Evolutionary conservation across 2,329 filamentous ascomycete species (phyloP).

Genomic region (Fusarium graminum): DNA sequence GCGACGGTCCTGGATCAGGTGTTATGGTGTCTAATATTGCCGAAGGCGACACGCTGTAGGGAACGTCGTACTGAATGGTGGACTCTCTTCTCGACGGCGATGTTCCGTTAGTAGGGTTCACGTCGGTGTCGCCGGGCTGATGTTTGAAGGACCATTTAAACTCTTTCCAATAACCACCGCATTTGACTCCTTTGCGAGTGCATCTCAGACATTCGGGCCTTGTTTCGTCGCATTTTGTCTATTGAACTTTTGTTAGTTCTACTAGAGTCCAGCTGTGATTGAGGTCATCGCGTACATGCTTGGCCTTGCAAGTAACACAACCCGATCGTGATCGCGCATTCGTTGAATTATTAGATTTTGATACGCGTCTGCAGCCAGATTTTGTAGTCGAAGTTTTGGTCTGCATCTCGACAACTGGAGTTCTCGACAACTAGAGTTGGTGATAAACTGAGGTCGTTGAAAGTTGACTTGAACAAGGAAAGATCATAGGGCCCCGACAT

Average conservation of each 20-base stretch:
- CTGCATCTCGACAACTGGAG: conserved; percentile 18
- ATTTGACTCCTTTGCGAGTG: conserved; percentile 48
- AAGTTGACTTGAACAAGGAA: neutral
- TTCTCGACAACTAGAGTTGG: neutral
- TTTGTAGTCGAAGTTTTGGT: conserved; percentile 28
- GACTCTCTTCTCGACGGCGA: conserved; percentile 30
- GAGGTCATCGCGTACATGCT: conserved; percentile 35
- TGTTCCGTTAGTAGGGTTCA: conserved; percentile 20
- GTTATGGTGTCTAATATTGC: neutral
- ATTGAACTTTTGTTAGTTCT: neutral
- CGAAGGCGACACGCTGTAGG: neutral
- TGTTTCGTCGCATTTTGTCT: conserved; percentile 53
- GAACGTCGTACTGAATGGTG: conserved; percentile 19
- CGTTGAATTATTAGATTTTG: conserved; percentile 32
- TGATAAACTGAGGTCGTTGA: neutral
- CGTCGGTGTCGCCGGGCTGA: conserved; percentile 47
- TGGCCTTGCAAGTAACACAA: conserved; percentile 51
- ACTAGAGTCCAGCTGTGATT: neutral
- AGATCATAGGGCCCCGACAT: neutral
- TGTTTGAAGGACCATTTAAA: conserved; percentile 60
- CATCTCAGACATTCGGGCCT: conserved; percentile 49
- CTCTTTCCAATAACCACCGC: conserved; percentile 49
- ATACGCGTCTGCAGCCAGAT: conserved; percentile 19
- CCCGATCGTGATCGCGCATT: conserved; percentile 50
- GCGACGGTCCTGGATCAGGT: neutral